phyloP scores from a whole-genome alignment of 2,329 filamentous ascomycete species.

The Didymella glomerata region DNA sequence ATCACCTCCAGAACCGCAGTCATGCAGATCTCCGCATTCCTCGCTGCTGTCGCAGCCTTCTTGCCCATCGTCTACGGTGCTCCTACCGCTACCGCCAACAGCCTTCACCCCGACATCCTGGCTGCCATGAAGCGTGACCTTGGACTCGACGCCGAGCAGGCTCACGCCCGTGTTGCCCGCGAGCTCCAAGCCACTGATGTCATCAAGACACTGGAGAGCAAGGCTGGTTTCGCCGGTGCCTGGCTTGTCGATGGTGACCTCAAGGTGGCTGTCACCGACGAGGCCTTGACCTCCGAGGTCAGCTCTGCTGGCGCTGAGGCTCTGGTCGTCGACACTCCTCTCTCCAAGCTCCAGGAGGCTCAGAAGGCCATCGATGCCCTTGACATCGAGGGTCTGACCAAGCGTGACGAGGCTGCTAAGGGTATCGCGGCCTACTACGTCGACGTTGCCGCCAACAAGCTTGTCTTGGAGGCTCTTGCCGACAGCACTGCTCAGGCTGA shows the following conservation, averaged over 20 bases:
- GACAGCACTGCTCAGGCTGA: constrained; percentile 49
- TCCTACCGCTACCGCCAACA: constrained; percentile 47
- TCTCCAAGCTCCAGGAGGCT: constrained; percentile 51
- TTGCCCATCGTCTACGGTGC: constrained; percentile 55
- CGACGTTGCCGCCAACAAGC: constrained; percentile 54
- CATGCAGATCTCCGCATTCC: constrained; percentile 54
- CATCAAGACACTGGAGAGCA: constrained; percentile 49
- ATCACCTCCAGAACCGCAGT: constrained; percentile 35
- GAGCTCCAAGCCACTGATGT: constrained; percentile 50
- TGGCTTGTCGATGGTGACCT: constrained; percentile 52
- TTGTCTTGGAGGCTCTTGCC: constrained; percentile 51
- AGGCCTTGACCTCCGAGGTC: constrained; percentile 49
- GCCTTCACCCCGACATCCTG: constrained; percentile 54
- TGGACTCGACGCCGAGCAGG: constrained; percentile 52
- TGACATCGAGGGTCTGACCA: constrained; percentile 42
- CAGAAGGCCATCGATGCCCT: constrained; percentile 52
- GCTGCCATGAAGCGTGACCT: constrained; percentile 57
- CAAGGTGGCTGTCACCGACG: constrained; percentile 52
- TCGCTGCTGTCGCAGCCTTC: constrained; percentile 51
- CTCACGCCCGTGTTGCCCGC: constrained; percentile 51
- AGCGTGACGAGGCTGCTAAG: constrained; percentile 24
- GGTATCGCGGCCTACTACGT: constrained; percentile 53
- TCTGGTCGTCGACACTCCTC: constrained; percentile 45
- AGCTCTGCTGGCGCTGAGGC: constrained; percentile 50
- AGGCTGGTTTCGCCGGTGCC: constrained; percentile 49